Percentiles rank a stretch among this genome's conserved stretches.
Conservation (phyloP, 2,329 filamentous ascomycete genomes). For the Massarina eburnea region DNA sequence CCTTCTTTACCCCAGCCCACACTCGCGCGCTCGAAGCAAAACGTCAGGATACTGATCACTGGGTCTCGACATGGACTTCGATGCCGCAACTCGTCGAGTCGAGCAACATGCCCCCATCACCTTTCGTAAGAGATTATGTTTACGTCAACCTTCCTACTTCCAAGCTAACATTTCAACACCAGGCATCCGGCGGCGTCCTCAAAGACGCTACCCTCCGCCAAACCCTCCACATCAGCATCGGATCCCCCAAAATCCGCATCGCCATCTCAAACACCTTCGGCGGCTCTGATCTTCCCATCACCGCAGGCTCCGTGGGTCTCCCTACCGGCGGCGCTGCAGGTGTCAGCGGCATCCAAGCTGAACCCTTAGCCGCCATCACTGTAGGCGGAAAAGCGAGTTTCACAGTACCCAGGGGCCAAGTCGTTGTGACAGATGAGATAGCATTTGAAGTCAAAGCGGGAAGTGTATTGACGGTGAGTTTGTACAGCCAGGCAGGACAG, state of each 20-base stretch:
- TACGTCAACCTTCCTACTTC: neutral
- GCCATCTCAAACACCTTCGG: slow-evolving; percentile 67
- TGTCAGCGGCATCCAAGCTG: slow-evolving; percentile 52
- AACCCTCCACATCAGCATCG: slow-evolving; percentile 61
- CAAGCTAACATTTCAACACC: neutral
- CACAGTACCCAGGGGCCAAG: slow-evolving; percentile 56
- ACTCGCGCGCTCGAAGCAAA: slow-evolving; percentile 12
- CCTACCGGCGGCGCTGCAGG: slow-evolving; percentile 56
- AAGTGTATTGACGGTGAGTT: slow-evolving; percentile 56
- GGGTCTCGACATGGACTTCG: slow-evolving; percentile 62
- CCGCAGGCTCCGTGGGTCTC: slow-evolving; percentile 57
- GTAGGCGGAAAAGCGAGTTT: slow-evolving; percentile 58
- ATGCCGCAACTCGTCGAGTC: slow-evolving; percentile 67
- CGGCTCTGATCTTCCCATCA: slow-evolving; percentile 58
- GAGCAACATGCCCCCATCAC: slow-evolving; percentile 59
- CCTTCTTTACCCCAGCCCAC: slow-evolving; percentile 2
- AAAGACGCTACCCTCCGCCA: slow-evolving; percentile 64
- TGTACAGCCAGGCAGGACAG: slow-evolving; percentile 61
- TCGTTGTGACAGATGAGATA: slow-evolving; percentile 63
- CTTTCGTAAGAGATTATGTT: slow-evolving; percentile 44
- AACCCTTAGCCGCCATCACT: slow-evolving; percentile 55
- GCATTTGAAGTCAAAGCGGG: slow-evolving; percentile 49
- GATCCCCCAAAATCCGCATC: slow-evolving; percentile 57
- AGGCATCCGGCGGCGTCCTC: slow-evolving; percentile 49
- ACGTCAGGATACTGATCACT: slow-evolving; percentile 44